Conservation (phyloP, 1,139 yeast species). For the Pichia sp. region DNA sequence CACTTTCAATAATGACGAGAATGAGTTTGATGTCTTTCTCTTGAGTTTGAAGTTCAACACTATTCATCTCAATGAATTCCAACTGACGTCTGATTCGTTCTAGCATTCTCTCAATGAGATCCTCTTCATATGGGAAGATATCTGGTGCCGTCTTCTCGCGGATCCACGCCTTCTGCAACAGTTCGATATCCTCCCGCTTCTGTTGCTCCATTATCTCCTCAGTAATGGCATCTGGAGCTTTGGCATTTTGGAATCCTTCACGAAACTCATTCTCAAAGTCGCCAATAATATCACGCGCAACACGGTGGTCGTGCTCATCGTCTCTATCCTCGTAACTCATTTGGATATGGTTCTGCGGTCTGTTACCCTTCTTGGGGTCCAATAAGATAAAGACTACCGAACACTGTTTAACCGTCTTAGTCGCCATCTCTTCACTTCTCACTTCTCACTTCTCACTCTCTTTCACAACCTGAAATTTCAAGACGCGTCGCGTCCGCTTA, state of each 20-base stretch:
- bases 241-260: neutral
- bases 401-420: too few relatives aligned
- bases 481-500: too few relatives aligned
- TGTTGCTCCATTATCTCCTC: constrained; percentile 20
- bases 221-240: neutral
- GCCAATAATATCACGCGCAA: constrained; percentile 61
- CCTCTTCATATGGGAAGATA: constrained; percentile 61
- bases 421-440: too few relatives aligned
- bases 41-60: constrained; percentile 40
- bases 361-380: too few relatives aligned
- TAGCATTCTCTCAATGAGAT: constrained; percentile 50
- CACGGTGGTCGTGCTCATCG: constrained; percentile 28
- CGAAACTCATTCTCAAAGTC: constrained; percentile 42
- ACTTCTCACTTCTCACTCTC: too few relatives aligned
- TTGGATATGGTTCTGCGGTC: too few relatives aligned
- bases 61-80: constrained; percentile 58
- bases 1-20: constrained; percentile 82
- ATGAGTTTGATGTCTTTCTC: constrained; percentile 71
- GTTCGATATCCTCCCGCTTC: constrained; percentile 30
- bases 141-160: constrained; percentile 85
- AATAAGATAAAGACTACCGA: too few relatives aligned
- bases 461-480: too few relatives aligned
- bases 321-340: too few relatives aligned
- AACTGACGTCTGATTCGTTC: constrained; percentile 59
- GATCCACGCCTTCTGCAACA: constrained; percentile 63